phyloP scores from a whole-genome alignment of 2,329 filamentous ascomycete genomes.

The Talaromyces sp. region DNA sequence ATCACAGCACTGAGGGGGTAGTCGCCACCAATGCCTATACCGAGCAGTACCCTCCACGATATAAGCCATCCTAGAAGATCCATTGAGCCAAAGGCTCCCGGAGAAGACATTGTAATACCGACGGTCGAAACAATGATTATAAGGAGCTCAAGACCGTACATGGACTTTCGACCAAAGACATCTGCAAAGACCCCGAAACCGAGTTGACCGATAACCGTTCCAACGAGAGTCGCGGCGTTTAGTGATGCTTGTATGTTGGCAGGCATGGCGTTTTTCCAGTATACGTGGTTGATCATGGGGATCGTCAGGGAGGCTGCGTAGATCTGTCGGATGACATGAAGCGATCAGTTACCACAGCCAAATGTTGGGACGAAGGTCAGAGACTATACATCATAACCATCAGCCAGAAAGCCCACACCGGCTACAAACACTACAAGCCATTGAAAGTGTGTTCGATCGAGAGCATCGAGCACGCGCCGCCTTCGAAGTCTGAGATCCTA shows the following conservation, averaged over 20 bases:
- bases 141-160: constrained; percentile 46
- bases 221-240: constrained; percentile 25
- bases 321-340: neutral
- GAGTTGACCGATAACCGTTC: constrained; percentile 30
- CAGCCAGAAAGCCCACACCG: constrained; percentile 19
- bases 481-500: constrained; percentile 20
- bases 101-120: constrained; percentile 39
- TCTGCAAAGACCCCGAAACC: constrained; percentile 36
- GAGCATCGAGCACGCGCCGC: constrained; percentile 21
- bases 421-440: constrained; percentile 19
- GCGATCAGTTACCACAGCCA: neutral
- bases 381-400: constrained; percentile 18
- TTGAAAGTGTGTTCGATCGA: constrained; percentile 23
- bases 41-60: constrained; percentile 43
- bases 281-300: constrained; percentile 14
- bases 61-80: constrained; percentile 38
- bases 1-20: constrained; percentile 64
- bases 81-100: constrained; percentile 37
- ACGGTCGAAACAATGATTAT: constrained; percentile 43
- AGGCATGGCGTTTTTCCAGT: constrained; percentile 10
- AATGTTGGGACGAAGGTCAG: neutral
- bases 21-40: constrained; percentile 58
- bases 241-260: constrained; percentile 12
- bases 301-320: constrained; percentile 11
- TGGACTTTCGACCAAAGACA: constrained; percentile 41